A percentile compares a stretch with the other conserved stretches of the same genome.
Conservation (phyloP, 345 rosid species). For the Reutealis trisperma region DNA sequence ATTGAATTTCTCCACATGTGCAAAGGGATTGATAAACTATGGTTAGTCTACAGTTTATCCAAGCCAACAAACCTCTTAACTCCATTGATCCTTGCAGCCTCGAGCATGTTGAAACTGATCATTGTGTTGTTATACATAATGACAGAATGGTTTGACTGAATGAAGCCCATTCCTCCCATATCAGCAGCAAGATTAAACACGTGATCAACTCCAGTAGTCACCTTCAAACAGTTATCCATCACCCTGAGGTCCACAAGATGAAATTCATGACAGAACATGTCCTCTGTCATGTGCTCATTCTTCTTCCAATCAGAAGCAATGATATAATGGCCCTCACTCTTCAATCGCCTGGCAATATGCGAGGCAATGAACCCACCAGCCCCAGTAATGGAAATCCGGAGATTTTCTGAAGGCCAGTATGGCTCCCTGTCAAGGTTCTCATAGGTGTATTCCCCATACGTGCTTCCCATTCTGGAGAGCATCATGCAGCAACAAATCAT, state of each 20-base stretch:
- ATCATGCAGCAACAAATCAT: too few relatives aligned
- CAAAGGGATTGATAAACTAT: too few relatives aligned
- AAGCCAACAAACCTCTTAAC: constrained; percentile 66
- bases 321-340: constrained; percentile 90
- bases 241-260: constrained; percentile 96
- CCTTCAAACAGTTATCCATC: constrained; percentile 95
- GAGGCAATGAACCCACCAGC: constrained; percentile 99
- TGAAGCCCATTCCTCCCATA: constrained; percentile 99
- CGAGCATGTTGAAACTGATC: constrained; percentile 99
- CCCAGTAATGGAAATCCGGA: constrained; percentile 79
- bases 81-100: constrained; percentile 87
- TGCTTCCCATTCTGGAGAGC: constrained; percentile 41
- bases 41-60: neutral
- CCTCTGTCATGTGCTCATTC: constrained; percentile 98
- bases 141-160: constrained; percentile 97
- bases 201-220: constrained; percentile 71
- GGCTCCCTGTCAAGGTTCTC: constrained; percentile 80
- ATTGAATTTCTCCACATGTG: too few relatives aligned
- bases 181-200: constrained; percentile 99
- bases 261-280: constrained; percentile 96
- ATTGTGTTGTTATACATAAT: constrained; percentile 97
- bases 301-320: constrained; percentile 99
- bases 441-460: constrained; percentile 80
- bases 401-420: constrained; percentile 93
- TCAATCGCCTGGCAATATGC: constrained; percentile 96